Evolutionary conservation across 2,329 filamentous ascomycete genomes (phyloP), one percentile per base, ranked within the genome.

Genomic region (Exophiala viscosa): DNA sequence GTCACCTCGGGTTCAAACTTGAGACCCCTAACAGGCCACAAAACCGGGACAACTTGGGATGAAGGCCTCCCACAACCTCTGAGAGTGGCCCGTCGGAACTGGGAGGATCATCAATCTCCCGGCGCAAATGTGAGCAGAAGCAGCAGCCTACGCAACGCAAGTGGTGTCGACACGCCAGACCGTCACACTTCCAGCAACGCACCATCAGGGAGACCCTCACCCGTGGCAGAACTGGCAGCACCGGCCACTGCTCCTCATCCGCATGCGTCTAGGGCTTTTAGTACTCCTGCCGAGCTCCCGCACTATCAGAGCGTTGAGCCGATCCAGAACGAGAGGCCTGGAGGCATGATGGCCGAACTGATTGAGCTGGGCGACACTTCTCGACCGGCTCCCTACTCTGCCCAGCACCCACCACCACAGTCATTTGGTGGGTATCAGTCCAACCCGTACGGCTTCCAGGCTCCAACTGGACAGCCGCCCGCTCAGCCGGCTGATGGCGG

Each of bases 41-140:
- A 59, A 20, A 62, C 60, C 4, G 60, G 60, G 5, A 41, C 52
- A 2, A 60, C 58, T 1, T 62, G 60, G 60, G 60, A 62, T 35
- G 60, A 62, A 36, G 60, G 50, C 7, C 20, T 62, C 15, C 60
- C 60, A 13, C 49, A 50, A 32, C 60, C 56, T 11, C 44, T 61
- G 38, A 47, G 41, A 33, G 58, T 62, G 11, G 45, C 32, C 35
- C 32, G 58, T 17, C 53, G 60, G 15, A 60, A 49, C 36, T 62
- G 52, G 47, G 60, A 62, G 15, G 60, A 61, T 17, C 52, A 62
- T 17, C 45, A 52, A 14, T 33, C 55, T 31, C 32, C 52, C 3
- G 54, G 55, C 17, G 53, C 32, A 13, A 42, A 40, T 33, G 35
- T 59, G 2, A 59, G 56, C 34, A 48, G 56, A 34, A 59, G 53